Evolutionary conservation across 345 rosid species (phyloP).

Genomic region (Dipteronia dyeriana): DNA sequence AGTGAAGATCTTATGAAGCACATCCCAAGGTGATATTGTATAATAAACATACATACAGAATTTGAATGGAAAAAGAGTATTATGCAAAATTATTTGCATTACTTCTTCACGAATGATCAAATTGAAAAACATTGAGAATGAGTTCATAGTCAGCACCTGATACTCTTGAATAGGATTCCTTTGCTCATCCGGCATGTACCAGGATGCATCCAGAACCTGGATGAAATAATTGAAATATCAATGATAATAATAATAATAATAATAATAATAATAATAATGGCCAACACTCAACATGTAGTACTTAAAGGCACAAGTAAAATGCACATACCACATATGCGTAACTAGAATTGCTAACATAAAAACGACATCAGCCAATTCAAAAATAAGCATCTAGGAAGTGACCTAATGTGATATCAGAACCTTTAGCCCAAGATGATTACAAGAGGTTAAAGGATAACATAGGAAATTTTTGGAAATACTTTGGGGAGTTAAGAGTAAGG

Average conservation of each 20-base stretch:
- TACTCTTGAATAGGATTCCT: slow-evolving; percentile 97
- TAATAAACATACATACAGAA: neutral
- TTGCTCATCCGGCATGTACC: slow-evolving; percentile 99
- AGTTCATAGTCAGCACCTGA: slow-evolving; percentile 54
- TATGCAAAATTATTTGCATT: neutral
- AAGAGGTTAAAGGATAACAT: no score
- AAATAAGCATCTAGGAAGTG: neutral
- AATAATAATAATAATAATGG: no score
- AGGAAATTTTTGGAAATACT: neutral
- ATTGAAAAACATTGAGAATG: slow-evolving; percentile 9
- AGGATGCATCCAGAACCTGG: slow-evolving; percentile 93
- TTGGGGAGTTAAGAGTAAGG: neutral
- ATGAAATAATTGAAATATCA: neutral
- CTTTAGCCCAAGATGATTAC: neutral
- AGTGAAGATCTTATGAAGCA: slow-evolving; percentile 5
- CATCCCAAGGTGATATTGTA: neutral
- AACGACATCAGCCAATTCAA: no score
- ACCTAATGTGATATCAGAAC: neutral
- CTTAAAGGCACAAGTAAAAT: neutral
- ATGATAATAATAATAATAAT: neutral
- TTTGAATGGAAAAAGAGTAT: slow-evolving; percentile 4
- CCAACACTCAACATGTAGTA: no score
- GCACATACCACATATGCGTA: neutral
- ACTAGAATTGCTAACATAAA: neutral
- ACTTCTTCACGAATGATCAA: neutral